Evolutionary conservation across 2,329 filamentous ascomycete species (phyloP).

Genomic region (Aspergillus tamarii): DNA sequence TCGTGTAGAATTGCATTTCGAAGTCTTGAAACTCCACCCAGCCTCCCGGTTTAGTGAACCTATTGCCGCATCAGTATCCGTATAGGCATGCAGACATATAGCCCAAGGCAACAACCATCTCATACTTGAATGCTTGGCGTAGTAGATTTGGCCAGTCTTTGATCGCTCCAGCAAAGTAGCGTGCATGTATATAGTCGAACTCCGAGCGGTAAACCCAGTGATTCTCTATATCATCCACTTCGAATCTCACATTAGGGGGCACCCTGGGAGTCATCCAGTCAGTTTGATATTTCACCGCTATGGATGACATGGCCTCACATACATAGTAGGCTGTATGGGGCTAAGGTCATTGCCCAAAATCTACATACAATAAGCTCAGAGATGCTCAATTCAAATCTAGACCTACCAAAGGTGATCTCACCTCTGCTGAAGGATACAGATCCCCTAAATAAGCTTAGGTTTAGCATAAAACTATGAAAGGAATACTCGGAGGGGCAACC

Average conservation of each 20-base stretch:
- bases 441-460: not conserved
- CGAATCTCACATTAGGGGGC: conserved; percentile 10
- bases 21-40: conserved; percentile 18
- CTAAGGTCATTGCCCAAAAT: not conserved
- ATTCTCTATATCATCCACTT: conserved; percentile 15
- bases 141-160: conserved; percentile 13
- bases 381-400: not conserved
- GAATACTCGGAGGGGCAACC: not conserved
- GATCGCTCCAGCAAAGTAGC: conserved; percentile 15
- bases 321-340: not conserved
- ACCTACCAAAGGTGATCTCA: not conserved
- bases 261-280: not conserved
- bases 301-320: not conserved
- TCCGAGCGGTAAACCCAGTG: conserved; percentile 6
- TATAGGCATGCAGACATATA: not conserved
- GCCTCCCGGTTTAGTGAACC: conserved; percentile 9
- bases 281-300: not conserved
- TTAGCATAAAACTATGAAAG: not conserved
- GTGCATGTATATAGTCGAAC: conserved; percentile 14
- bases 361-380: not conserved
- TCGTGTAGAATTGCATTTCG: conserved; percentile 9
- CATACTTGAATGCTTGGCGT: conserved; percentile 7
- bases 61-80: no score
- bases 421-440: not conserved
- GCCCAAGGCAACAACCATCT: not conserved